A percentile compares a stretch with the other conserved stretches of the same genome.
Conservation (phyloP, 208 protist genomes). For the Acanthamoeba divionensis region DNA sequence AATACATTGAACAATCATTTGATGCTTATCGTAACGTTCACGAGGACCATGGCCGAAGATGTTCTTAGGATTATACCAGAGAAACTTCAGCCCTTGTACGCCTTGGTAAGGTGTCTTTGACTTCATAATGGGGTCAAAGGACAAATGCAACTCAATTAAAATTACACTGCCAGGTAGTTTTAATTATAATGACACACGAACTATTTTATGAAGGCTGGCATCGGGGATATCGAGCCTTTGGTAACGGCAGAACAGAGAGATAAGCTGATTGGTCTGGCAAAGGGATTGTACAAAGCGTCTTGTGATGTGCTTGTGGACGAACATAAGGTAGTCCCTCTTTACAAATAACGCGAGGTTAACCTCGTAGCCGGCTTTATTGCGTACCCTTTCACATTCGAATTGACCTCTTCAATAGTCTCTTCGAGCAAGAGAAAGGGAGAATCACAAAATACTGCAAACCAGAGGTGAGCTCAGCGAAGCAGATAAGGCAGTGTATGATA, state of each 20-base stretch:
- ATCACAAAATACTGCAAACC: conserved; percentile 52
- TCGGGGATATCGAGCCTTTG: no score
- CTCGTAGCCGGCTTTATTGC: not conserved
- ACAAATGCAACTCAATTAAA: no score
- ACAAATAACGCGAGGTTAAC: not conserved
- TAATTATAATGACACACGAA: no score
- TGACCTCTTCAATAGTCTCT: conserved; percentile 32
- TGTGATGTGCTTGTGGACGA: not conserved
- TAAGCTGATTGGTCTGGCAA: not conserved
- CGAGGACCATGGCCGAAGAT: conserved; percentile 22
- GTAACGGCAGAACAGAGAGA: conserved; percentile 19
- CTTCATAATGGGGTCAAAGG: no score
- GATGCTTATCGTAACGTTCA: conserved; percentile 51
- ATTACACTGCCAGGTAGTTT: no score
- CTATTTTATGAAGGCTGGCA: no score
- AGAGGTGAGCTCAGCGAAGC: conserved; percentile 66
- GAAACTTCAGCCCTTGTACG: not conserved
- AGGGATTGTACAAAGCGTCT: conserved; percentile 2
- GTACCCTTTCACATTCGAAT: not conserved
- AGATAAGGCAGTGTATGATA: conserved; percentile 53
- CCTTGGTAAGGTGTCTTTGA: not conserved
- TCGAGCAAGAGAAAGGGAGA: conserved; percentile 64
- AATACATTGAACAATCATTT: conserved; percentile 44
- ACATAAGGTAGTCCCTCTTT: not conserved
- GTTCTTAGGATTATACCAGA: conserved; percentile 35